Conservation (phyloP, 2,329 filamentous ascomycete genomes). For the Leptographium lundbergii region DNA sequence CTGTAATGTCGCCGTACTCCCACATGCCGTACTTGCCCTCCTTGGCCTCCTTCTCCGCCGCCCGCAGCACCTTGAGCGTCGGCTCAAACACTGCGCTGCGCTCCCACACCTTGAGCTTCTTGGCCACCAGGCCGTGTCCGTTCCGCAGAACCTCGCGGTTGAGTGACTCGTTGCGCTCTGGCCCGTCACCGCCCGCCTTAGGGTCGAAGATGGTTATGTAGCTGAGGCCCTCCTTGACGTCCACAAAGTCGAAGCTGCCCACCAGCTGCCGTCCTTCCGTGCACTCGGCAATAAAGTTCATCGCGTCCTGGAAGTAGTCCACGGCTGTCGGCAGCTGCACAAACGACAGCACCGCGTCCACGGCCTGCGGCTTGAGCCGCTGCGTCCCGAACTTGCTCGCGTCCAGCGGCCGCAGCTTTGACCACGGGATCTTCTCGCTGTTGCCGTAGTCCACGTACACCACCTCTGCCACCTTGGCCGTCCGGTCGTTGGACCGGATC, state of each 20-base stretch:
- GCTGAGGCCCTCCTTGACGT: slow-evolving; percentile 63
- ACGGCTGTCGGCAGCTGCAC: slow-evolving; percentile 67
- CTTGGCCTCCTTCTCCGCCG: slow-evolving; percentile 70
- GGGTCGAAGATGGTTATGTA: slow-evolving; percentile 84
- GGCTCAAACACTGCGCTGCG: slow-evolving; percentile 54
- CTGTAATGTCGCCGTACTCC: slow-evolving; percentile 96
- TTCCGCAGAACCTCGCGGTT: slow-evolving; percentile 78
- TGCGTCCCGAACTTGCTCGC: slow-evolving; percentile 66
- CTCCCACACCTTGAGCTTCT: slow-evolving; percentile 89
- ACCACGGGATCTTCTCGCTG: slow-evolving; percentile 78
- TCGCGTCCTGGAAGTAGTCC: slow-evolving; percentile 75
- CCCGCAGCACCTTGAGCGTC: slow-evolving; percentile 58
- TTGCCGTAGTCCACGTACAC: slow-evolving; percentile 96
- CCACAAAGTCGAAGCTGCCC: slow-evolving; percentile 79
- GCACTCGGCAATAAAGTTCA: slow-evolving; percentile 60
- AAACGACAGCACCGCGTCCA: slow-evolving; percentile 77
- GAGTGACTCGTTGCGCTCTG: slow-evolving; percentile 60
- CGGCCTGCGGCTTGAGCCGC: slow-evolving; percentile 76
- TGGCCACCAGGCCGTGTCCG: slow-evolving; percentile 81
- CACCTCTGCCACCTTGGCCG: slow-evolving; percentile 78
- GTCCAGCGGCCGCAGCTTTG: slow-evolving; percentile 65
- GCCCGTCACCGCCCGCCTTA: slow-evolving; percentile 39
- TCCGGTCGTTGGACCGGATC: slow-evolving; percentile 83
- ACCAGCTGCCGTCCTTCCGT: slow-evolving; percentile 69
- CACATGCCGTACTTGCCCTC: slow-evolving; percentile 74